Evolutionary conservation across 2,329 filamentous ascomycete species (phyloP), one percentile per base, ranked within the genome.

Genomic region (Aspergillus ruber): DNA sequence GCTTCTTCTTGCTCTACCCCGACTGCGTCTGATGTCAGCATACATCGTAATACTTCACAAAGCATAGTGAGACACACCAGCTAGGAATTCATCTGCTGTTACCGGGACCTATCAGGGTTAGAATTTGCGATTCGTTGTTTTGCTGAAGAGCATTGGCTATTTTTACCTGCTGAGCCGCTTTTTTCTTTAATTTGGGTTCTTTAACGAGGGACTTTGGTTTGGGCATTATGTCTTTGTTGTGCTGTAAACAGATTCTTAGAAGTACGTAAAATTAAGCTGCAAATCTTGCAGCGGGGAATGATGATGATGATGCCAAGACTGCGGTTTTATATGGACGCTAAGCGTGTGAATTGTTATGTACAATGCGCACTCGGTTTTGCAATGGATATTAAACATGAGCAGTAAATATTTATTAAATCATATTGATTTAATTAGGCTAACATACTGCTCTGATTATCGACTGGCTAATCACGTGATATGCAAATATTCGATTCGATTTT

Each of bases 1-100:
- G 81, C 81, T 64, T 86, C 82, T 67, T 89, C 85, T 50, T 82
- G 76, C 27, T 83, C 79, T 46, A 87, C 84, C 9, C 83, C 85
- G 20, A 77, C 80, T 76, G 35, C 12, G 27, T 12, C 13, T 17
- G 13, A 27, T 12, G 25, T 29, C 25, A 29, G 25, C 10, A 27
- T 27, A 27, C 25, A 27, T 27, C 8, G 25, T 10, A 2, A 12
- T 55, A n/a, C 13, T 38, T 38, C 7, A 6, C 17, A 13, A 17
- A n/a, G 4, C 17, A n/a, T 35, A n/a, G 18, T n/a, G n/a, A n/a
- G 20, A 55, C 65, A 53, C 62, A 79, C 77, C 75, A 51, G 81
- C 82, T 45, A 86, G 74, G 57, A 80, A 88, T 53, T 87, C 84
- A 69, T 86, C 83, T 44, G 81, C 80, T 1, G 80, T 80, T 48